Evolutionary conservation across 2,329 filamentous ascomycete species (phyloP), one percentile per base, ranked within the genome.

Genomic region (Gnomoniopsis smithogilvyi): DNA sequence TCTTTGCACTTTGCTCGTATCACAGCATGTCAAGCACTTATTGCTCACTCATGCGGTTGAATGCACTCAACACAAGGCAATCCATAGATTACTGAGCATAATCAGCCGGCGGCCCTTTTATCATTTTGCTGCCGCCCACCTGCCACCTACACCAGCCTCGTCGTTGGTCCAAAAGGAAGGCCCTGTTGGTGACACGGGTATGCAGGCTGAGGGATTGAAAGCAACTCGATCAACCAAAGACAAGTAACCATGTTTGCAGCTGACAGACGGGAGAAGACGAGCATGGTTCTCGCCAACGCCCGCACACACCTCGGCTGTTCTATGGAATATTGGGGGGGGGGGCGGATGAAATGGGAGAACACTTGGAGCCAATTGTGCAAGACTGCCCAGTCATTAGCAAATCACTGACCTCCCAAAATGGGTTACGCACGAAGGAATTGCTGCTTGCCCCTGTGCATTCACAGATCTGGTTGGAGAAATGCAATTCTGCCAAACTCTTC

Each of bases 271-370:
- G 21, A 50, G 30, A 26, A 48, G 19, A 11, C 24, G 43, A 34
- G 54, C 54, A 50, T 56, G 46, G 34, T 47, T 24, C 47, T 51
- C 54, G 54, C 54, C 34, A 56, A 48, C 46, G 52, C 54, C 60
- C 58, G 60, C 60, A 60, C 50, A 38, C 57, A 60, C 57, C 38
- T 60, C 60, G 60, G 60, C 60, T 62, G 50, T 51, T 56, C 57
- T 48, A 45, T 33, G 46, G 59, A 38, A 22, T 2, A 6, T 43
- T 50, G 53, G 45, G 43, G 26, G 33, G 34, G 19, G 45, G 54
- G 30, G 56, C 8, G 49, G 53, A 49, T 41, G 53, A 56, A 46
- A 56, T 46, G 49, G 50, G 53, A 59, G 52, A 21, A 15, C 19
- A 33, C 41, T 4, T 38, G 34, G 51, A 47, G 45, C 60, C 56